Conservation (phyloP, 2,329 filamentous ascomycete genomes). For the Seiridium unicorne region DNA sequence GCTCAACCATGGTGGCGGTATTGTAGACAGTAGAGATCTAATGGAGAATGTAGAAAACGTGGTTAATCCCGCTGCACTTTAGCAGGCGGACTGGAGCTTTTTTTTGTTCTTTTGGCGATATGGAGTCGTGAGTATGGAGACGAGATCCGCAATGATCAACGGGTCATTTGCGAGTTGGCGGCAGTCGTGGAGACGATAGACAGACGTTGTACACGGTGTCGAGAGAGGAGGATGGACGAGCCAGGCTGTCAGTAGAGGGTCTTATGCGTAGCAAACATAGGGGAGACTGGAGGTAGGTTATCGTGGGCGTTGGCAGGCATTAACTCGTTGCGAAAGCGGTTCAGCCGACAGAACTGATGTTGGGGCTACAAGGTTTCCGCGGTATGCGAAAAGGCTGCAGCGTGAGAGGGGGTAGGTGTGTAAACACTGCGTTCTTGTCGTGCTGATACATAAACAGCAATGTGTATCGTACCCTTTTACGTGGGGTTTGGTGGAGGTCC, state of each 20-base stretch:
- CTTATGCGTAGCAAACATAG: conserved; percentile 54
- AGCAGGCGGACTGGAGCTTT: neutral
- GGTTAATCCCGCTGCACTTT: neutral
- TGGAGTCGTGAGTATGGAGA: neutral
- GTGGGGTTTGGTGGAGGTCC: conserved; percentile 22
- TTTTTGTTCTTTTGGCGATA: neutral
- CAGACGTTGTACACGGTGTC: neutral
- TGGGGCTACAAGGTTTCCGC: conserved; percentile 88
- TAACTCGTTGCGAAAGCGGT: conserved; percentile 44
- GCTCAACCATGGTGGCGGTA: conserved; percentile 72
- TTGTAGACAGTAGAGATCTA: conserved; percentile 17
- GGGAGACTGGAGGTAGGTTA: conserved; percentile 46
- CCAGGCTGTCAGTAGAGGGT: conserved; percentile 53
- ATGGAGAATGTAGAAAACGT: neutral
- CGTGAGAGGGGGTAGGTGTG: conserved; percentile 90
- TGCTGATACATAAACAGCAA: conserved; percentile 98
- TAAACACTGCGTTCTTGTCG: conserved; percentile 85
- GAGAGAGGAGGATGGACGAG: conserved; percentile 37
- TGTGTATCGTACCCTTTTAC: conserved; percentile 34
- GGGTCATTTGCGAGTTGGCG: conserved; percentile 9
- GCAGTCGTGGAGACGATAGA: neutral
- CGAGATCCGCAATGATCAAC: conserved; percentile 1
- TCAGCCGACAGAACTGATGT: conserved; percentile 94
- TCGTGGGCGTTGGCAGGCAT: conserved; percentile 55
- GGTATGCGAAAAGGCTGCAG: conserved; percentile 96